Evolutionary conservation across 306 rosid species (phyloP).

Genomic region (Fragaria iinumae): DNA sequence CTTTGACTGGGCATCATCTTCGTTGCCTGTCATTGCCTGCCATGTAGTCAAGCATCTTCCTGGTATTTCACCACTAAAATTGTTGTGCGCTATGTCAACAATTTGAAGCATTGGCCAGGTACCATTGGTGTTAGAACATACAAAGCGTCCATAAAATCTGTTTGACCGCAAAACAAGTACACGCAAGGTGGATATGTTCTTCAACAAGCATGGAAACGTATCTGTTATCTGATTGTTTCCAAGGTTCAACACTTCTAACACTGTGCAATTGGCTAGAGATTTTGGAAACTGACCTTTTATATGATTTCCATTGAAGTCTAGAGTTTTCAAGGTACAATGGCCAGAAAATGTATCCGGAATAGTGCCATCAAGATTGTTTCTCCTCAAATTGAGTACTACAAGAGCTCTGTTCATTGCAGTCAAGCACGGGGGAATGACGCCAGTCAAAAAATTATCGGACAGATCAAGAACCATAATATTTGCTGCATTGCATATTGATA

Average conservation of each 20-base stretch:
- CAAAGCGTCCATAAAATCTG: conserved; percentile 28
- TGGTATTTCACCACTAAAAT: not conserved
- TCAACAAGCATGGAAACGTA: conserved; percentile 30
- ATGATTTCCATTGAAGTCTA: conserved; percentile 28
- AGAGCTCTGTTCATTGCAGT: not conserved
- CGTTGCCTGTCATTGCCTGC: conserved; percentile 2
- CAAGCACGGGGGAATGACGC: conserved; percentile 23
- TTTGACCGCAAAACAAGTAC: conserved; percentile 46
- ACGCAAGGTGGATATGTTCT: conserved; percentile 26
- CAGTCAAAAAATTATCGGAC: conserved; percentile 24
- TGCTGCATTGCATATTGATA: conserved; percentile 26
- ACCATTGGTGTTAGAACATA: conserved; percentile 19
- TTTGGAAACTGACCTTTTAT: conserved; percentile 34
- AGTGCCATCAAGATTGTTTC: conserved; percentile 11
- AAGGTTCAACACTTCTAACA: conserved; percentile 34
- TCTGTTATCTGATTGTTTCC: conserved; percentile 29
- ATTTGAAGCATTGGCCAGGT: conserved; percentile 30
- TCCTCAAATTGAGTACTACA: conserved; percentile 20
- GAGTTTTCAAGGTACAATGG: conserved; percentile 25
- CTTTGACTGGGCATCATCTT: not conserved
- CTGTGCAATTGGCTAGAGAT: conserved; percentile 26
- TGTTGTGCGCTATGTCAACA: conserved; percentile 13
- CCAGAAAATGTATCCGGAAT: conserved; percentile 9
- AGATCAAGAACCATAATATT: conserved; percentile 27
- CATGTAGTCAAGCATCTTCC: not conserved